These are phyloP conservation scores for Salix brachista DNA, from an alignment of 345 rosid species.

Conservation along the genomic window DNA sequence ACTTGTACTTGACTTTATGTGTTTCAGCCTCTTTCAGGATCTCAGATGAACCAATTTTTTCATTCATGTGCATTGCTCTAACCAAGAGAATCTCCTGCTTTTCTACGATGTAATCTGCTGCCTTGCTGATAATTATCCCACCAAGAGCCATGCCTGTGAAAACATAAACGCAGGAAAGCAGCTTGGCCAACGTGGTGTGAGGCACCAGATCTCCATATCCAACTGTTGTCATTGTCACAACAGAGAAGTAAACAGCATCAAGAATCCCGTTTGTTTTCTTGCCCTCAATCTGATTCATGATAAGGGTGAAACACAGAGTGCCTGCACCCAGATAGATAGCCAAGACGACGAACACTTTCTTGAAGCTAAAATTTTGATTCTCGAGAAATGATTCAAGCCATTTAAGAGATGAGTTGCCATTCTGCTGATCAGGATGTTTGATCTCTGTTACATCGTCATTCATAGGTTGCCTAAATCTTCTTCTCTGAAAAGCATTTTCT, in stretches of 20 bases:
- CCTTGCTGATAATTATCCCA: constrained; percentile 44
- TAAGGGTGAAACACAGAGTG: constrained; percentile 39
- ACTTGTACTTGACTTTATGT: constrained; percentile 34
- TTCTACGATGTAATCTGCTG: constrained; percentile 47
- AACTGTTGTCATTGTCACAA: constrained; percentile 53
- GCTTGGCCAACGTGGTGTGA: constrained; percentile 27
- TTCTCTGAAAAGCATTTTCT: constrained; percentile 26
- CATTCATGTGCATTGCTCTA: constrained; percentile 32
- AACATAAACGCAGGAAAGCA: constrained; percentile 41
- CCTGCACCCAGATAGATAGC: constrained; percentile 37
- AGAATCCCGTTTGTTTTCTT: constrained; percentile 47
- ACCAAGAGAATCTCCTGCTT: constrained; percentile 45
- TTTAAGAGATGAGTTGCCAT: constrained; percentile 3
- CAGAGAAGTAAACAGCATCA: constrained; percentile 49
- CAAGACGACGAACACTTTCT: constrained; percentile 22
- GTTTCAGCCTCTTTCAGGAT: constrained; percentile 36
- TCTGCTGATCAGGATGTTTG: constrained; percentile 6
- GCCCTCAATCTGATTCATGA: constrained; percentile 42
- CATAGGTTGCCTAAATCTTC: constrained; percentile 5
- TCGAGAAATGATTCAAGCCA: constrained; percentile 17
- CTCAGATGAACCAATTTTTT: constrained; percentile 26
- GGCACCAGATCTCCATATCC: constrained; percentile 66
- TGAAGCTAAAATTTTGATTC: constrained; percentile 18
- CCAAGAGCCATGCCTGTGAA: constrained; percentile 49
- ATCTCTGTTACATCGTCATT: constrained; percentile 2